phyloP scores from a whole-genome alignment of 2,329 filamentous ascomycete genomes.

The Neofusicoccum kwambonambiense region DNA sequence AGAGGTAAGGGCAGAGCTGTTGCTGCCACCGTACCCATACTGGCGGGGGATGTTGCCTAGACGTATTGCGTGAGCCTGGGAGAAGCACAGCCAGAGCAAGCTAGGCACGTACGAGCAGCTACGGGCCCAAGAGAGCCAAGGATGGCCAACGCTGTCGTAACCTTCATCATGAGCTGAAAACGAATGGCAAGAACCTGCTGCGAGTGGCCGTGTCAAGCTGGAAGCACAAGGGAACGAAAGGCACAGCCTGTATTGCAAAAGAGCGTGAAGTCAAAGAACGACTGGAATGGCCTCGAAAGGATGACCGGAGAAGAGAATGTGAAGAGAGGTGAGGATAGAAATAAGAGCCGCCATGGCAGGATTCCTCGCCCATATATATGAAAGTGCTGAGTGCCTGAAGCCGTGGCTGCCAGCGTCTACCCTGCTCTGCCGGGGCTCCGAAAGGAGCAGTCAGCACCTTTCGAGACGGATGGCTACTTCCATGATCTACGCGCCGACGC shows the following conservation, averaged over 20 bases:
- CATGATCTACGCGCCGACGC: background rate
- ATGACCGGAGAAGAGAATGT: background rate
- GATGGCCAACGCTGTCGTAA: constrained; percentile 4
- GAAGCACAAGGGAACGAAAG: background rate
- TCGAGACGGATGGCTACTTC: background rate
- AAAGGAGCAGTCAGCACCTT: background rate
- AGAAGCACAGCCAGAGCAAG: background rate
- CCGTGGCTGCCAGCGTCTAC: background rate
- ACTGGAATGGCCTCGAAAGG: background rate
- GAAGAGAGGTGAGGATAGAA: background rate
- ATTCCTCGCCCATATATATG: constrained; percentile 4
- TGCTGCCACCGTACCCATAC: too few species aligned
- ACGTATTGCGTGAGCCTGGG: background rate
- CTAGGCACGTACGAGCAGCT: background rate
- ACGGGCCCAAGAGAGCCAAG: constrained; percentile 6
- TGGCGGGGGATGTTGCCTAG: background rate
- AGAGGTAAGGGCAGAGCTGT: background rate
- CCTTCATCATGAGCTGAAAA: background rate
- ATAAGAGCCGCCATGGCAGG: background rate
- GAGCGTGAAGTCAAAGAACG: constrained; percentile 7
- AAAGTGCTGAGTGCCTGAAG: background rate
- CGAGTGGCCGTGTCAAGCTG: background rate
- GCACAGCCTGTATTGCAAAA: constrained; percentile 13
- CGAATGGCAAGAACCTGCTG: background rate
- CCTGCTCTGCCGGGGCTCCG: background rate